Evolutionary conservation across 495 filamentous ascomycete genomes (phyloP).

Genomic region (Pyrenopolyporus hunteri): DNA sequence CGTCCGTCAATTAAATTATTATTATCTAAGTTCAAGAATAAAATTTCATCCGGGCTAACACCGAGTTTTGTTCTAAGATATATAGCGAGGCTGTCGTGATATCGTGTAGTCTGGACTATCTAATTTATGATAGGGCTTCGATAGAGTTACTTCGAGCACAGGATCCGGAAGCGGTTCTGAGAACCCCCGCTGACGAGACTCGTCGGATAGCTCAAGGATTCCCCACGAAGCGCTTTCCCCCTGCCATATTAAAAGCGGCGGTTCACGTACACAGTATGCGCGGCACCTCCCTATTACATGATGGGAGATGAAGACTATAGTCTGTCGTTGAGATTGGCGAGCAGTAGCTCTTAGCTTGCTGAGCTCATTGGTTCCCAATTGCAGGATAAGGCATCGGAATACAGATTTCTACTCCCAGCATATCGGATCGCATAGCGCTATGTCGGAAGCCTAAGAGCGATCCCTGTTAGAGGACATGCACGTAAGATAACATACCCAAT

Average conservation of each 20-base stretch:
- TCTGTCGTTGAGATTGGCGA: background rate
- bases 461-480: constrained; percentile 6
- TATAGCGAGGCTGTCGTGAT: too few relatives aligned
- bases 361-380: background rate
- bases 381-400: background rate
- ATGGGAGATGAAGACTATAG: background rate
- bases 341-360: background rate
- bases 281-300: too few relatives aligned
- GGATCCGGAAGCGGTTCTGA: background rate
- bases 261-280: background rate
- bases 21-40: too few relatives aligned
- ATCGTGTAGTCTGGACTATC: too few relatives aligned
- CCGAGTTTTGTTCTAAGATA: too few relatives aligned
- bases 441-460: constrained; percentile 24
- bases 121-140: too few relatives aligned
- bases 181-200: background rate
- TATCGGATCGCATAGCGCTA: constrained; percentile 1
- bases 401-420: constrained; percentile 6
- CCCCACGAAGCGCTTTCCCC: background rate
- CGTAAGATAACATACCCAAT: constrained; percentile 6
- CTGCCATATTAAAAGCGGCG: background rate
- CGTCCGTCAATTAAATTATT: too few relatives aligned
- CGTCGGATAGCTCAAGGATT: background rate
- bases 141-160: background rate
- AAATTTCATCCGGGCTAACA: too few relatives aligned